Evolutionary conservation across 202 grass and related monocot species (phyloP).

Genomic region (Hordeum pubiflorum): DNA sequence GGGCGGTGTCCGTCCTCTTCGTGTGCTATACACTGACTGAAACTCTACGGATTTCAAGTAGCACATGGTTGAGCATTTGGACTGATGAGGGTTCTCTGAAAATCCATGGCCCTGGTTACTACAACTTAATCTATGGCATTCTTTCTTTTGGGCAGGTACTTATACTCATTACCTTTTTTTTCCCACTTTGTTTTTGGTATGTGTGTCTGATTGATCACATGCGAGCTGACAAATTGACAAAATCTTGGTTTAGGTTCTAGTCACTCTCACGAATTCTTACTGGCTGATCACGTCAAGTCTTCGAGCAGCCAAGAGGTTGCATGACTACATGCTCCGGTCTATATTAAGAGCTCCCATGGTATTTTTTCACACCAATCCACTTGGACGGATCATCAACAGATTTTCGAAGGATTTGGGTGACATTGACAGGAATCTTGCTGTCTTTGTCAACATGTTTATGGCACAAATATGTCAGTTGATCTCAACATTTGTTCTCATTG

Average conservation of each 20-base stretch:
- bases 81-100: slow-evolving; percentile 82
- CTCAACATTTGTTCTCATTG: slow-evolving; percentile 96
- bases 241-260: slow-evolving; percentile 49
- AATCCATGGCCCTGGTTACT: slow-evolving; percentile 60
- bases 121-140: slow-evolving; percentile 81
- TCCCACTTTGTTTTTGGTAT: background rate
- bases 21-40: slow-evolving; percentile 79
- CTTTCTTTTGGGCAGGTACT: slow-evolving; percentile 88
- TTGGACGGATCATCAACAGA: slow-evolving; percentile 97
- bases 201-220: background rate
- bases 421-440: slow-evolving; percentile 77
- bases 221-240: background rate
- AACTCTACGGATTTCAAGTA: slow-evolving; percentile 88
- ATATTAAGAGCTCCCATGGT: slow-evolving; percentile 98
- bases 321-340: slow-evolving; percentile 87
- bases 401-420: slow-evolving; percentile 97
- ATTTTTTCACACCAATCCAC: slow-evolving; percentile 98
- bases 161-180: background rate
- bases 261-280: slow-evolving; percentile 79
- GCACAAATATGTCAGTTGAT: slow-evolving; percentile 88
- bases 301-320: slow-evolving; percentile 69
- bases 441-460: slow-evolving; percentile 90
- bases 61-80: slow-evolving; percentile 94
- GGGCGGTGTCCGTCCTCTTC: slow-evolving; percentile 70
- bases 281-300: slow-evolving; percentile 88